These are phyloP conservation scores for Thalassiosira livingstoniorum DNA, from an alignment of 352 stramenopile species.

Conservation along the genomic window DNA sequence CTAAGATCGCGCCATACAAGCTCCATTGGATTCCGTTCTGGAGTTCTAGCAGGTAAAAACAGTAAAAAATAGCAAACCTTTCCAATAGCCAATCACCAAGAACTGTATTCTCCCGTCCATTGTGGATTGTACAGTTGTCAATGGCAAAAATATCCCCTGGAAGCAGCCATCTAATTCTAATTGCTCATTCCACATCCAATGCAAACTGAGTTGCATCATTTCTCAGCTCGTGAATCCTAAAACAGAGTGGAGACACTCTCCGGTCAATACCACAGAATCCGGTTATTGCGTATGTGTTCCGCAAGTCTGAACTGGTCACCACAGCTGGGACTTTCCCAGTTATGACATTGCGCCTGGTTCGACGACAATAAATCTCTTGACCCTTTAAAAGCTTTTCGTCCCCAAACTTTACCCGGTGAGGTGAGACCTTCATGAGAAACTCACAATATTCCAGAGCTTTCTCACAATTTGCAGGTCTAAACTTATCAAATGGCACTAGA, in stretches of 20 bases:
- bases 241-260: conserved; percentile 1
- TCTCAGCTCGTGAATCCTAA: conserved; percentile 1
- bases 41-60: background rate
- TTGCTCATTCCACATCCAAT: conserved; percentile 6
- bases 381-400: conserved; percentile 28
- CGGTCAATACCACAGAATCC: conserved; percentile 20
- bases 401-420: conserved; percentile 1
- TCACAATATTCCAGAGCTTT: conserved; percentile 14
- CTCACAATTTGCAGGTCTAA: conserved; percentile 13
- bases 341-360: background rate
- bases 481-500: conserved; percentile 37
- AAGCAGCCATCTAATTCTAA: background rate
- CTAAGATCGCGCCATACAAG: no score
- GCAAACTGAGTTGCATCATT: conserved; percentile 25
- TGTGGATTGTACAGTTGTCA: conserved; percentile 6
- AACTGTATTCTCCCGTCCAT: background rate
- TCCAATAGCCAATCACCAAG: conserved; percentile 8
- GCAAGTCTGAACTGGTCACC: conserved; percentile 8
- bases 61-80: background rate
- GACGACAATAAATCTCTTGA: conserved; percentile 11
- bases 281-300: conserved; percentile 20
- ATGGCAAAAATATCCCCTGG: conserved; percentile 2
- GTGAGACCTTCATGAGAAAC: background rate
- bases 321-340: conserved; percentile 6
- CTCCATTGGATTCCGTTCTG: conserved; percentile 6